Conservation (phyloP, 176 grass and related monocot genomes). For the Zizania latifolia region DNA sequence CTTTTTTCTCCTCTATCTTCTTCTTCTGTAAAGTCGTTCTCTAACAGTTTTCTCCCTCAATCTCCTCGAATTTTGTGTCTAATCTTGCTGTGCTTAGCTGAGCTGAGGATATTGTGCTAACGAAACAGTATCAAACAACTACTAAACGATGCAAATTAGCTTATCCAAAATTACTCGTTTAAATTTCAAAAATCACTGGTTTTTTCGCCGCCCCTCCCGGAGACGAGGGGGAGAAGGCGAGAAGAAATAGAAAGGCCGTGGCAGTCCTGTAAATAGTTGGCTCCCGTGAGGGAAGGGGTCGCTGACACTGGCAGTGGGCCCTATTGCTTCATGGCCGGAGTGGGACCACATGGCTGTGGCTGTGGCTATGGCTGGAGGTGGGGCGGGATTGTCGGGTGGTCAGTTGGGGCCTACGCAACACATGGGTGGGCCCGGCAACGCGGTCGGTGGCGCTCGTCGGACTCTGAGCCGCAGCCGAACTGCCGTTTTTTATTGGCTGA, state of each 20-base stretch:
- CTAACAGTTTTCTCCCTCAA: not conserved
- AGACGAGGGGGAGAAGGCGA: not conserved
- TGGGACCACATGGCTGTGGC: conserved; percentile 30
- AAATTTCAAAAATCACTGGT: not conserved
- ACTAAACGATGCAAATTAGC: not conserved
- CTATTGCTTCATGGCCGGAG: not conserved
- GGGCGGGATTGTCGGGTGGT: not conserved
- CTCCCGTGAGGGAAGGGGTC: no score
- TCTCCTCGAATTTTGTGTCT: not conserved
- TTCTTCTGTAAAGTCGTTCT: conserved; percentile 32
- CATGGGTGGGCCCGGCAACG: conserved; percentile 26
- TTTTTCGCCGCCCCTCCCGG: not conserved
- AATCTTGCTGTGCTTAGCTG: not conserved
- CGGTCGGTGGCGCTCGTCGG: not conserved
- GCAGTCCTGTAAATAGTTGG: conserved; percentile 33
- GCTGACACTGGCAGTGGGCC: not conserved
- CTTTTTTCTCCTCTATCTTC: not conserved
- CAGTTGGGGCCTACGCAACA: conserved; percentile 30
- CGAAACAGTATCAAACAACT: not conserved
- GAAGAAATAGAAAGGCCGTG: not conserved
- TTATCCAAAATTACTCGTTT: not conserved
- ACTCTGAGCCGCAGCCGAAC: conserved; percentile 32
- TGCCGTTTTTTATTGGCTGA: not conserved
- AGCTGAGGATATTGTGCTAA: not conserved
- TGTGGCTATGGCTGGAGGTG: not conserved